Percentiles rank a stretch among this genome's conserved stretches.
phyloP scores from a whole-genome alignment of 352 stramenopile species.

The Phytophthora pini region DNA sequence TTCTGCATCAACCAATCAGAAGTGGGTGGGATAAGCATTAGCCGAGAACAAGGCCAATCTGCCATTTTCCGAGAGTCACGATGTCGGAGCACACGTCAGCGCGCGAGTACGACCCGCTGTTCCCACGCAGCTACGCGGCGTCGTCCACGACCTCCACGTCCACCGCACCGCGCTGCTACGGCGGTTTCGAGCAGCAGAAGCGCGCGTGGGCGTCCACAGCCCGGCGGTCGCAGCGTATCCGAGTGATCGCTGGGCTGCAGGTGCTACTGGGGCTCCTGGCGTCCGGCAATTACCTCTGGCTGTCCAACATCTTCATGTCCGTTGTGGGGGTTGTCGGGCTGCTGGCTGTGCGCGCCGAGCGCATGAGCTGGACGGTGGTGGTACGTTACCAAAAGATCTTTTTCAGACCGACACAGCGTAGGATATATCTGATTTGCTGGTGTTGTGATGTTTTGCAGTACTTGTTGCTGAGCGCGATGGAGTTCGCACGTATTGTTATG shows the following conservation, averaged over 20 bases:
- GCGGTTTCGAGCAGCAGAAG: slow-evolving; percentile 85
- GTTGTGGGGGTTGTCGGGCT: slow-evolving; percentile 72
- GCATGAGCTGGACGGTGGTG: slow-evolving; percentile 83
- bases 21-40: slow-evolving; percentile 1
- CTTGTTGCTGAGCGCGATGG: slow-evolving; percentile 72
- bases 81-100: slow-evolving; percentile 30
- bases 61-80: slow-evolving; percentile 2
- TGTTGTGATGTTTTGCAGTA: slow-evolving; percentile 48
- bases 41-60: slow-evolving; percentile 5
- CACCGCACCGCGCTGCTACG: slow-evolving; percentile 57
- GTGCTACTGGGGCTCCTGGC: slow-evolving; percentile 61
- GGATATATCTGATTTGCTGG: slow-evolving; percentile 21
- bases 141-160: slow-evolving; percentile 44
- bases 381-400: slow-evolving; percentile 33
- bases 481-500: slow-evolving; percentile 75
- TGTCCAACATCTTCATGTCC: slow-evolving; percentile 78
- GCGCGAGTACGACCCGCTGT: slow-evolving; percentile 47
- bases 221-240: slow-evolving; percentile 69
- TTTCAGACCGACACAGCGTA: not conserved
- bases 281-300: slow-evolving; percentile 79
- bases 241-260: slow-evolving; percentile 66
- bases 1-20: slow-evolving; percentile 4
- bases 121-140: slow-evolving; percentile 40
- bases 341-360: slow-evolving; percentile 74
- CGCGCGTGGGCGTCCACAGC: slow-evolving; percentile 69